Percentiles rank a stretch among this genome's conserved stretches.
Evolutionary conservation across 2,329 filamentous ascomycete species (phyloP).

Genomic region (Aspergillus unguis): DNA sequence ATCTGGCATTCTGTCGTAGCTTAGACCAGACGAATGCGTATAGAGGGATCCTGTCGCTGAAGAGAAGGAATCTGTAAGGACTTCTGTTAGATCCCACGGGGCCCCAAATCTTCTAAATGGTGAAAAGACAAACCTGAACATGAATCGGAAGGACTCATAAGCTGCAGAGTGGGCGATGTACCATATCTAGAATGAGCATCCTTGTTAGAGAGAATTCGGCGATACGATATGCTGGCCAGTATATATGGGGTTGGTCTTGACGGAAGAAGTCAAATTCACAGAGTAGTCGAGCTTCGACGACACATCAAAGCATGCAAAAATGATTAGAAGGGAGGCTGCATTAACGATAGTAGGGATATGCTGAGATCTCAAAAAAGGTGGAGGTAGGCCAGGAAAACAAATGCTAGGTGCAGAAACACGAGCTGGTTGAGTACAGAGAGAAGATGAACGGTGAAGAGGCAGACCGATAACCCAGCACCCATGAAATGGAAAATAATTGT

Average conservation of each 20-base stretch:
- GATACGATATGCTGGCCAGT: too few relatives aligned
- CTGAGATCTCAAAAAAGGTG: slow-evolving; percentile 12
- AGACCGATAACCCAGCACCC: slow-evolving; percentile 27
- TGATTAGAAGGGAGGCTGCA: slow-evolving; percentile 6
- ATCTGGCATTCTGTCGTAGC: slow-evolving; percentile 39
- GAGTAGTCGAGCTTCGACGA: background rate
- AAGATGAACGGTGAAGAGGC: slow-evolving; percentile 6
- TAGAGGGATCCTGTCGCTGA: slow-evolving; percentile 32
- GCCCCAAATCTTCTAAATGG: too few relatives aligned
- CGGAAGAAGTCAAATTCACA: slow-evolving; percentile 7
- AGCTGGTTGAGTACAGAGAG: background rate
- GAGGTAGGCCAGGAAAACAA: slow-evolving; percentile 11
- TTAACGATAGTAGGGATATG: slow-evolving; percentile 11
- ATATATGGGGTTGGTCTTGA: background rate
- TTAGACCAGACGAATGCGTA: slow-evolving; percentile 31
- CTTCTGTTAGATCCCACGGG: too few relatives aligned
- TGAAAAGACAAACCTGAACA: slow-evolving; percentile 48
- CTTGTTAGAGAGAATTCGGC: slow-evolving; percentile 11
- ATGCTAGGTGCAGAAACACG: slow-evolving; percentile 11
- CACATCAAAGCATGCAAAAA: slow-evolving; percentile 15
- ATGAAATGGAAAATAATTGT: slow-evolving; percentile 29
- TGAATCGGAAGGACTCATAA: slow-evolving; percentile 51
- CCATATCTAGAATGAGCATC: slow-evolving; percentile 47
- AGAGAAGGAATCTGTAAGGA: slow-evolving; percentile 32
- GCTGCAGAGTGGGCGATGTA: slow-evolving; percentile 45